Evolutionary conservation across 2,329 filamentous ascomycete genomes (phyloP).

Genomic region (Botrytis galanthina): DNA sequence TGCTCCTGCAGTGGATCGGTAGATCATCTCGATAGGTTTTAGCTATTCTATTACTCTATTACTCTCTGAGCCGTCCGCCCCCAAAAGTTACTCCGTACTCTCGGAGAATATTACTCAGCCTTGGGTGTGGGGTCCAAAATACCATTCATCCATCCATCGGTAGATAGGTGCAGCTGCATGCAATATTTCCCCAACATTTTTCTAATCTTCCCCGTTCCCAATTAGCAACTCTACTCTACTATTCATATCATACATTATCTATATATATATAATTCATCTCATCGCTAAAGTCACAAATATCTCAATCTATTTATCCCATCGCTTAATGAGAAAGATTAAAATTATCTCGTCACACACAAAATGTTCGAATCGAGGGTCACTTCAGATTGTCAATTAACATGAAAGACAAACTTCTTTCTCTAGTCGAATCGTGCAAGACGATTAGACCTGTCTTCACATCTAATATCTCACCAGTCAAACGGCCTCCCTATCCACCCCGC

Average conservation of each 20-base stretch:
- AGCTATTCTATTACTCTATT: not conserved
- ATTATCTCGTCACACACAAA: not conserved
- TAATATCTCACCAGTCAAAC: not conserved
- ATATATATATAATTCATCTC: not conserved
- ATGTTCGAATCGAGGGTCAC: not conserved
- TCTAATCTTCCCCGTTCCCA: not conserved
- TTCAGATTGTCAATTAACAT: not conserved
- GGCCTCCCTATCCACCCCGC: not conserved
- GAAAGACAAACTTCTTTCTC: not conserved
- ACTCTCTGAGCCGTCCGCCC: not conserved
- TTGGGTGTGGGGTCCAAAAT: not conserved
- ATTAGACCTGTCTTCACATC: not conserved
- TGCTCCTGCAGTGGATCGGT: not conserved
- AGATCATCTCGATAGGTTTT: not conserved
- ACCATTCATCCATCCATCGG: not conserved
- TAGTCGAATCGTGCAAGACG: not conserved
- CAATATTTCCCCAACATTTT: not conserved
- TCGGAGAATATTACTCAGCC: conserved; percentile 6
- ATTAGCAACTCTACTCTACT: not conserved
- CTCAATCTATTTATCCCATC: not conserved
- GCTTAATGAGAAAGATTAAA: too few relatives aligned
- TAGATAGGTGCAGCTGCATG: not conserved
- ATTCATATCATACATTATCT: not conserved
- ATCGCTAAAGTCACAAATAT: not conserved
- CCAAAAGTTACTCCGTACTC: not conserved